Evolutionary conservation across 2,329 filamentous ascomycete species (phyloP).

Genomic region (Cucurbitaria berberidis): DNA sequence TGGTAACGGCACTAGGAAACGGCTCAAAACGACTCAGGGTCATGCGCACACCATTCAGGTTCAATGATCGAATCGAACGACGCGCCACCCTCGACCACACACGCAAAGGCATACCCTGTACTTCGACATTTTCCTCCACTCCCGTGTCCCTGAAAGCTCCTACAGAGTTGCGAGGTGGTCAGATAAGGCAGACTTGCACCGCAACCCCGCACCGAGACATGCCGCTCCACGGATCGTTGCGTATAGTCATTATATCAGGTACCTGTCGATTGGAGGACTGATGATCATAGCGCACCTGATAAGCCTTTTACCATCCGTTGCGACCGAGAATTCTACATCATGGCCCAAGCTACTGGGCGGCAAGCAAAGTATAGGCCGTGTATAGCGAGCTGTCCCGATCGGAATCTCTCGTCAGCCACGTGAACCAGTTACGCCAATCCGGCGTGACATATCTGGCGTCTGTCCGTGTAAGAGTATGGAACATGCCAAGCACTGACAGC

Average conservation of each 20-base stretch:
- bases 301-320: neutral
- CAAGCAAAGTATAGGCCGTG: neutral
- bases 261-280: neutral
- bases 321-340: neutral
- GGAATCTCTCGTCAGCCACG: neutral
- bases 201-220: conserved; percentile 8
- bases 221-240: neutral
- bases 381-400: neutral
- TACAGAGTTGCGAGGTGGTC: neutral
- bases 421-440: neutral
- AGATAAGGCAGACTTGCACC: conserved; percentile 12
- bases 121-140: conserved; percentile 2
- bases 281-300: neutral
- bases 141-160: neutral
- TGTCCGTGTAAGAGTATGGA: neutral
- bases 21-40: conserved; percentile 4
- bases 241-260: neutral
- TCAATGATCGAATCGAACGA: conserved; percentile 8
- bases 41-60: conserved; percentile 10
- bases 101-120: neutral
- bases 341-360: neutral
- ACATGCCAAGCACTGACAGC: neutral
- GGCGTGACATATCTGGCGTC: neutral
- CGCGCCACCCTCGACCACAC: conserved; percentile 1
- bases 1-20: neutral